Evolutionary conservation across 2,329 filamentous ascomycete species (phyloP).

Genomic region (Fusarium metavorans): DNA sequence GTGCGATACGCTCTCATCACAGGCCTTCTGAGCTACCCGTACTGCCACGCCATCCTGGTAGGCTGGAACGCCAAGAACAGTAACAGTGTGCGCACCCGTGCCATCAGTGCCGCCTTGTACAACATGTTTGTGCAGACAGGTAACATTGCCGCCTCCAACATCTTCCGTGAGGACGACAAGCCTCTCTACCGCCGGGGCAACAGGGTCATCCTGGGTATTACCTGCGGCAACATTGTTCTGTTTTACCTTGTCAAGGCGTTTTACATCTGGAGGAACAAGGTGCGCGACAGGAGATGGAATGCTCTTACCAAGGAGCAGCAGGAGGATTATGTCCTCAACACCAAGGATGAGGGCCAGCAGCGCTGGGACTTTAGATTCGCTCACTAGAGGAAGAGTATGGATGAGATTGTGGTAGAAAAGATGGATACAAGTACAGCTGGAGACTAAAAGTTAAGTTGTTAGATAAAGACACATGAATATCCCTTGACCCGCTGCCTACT

Average conservation of each 20-base stretch:
- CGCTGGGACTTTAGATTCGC: constrained; percentile 67
- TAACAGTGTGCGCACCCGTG: constrained; percentile 70
- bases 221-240: constrained; percentile 59
- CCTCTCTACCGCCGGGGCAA: constrained; percentile 65
- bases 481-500: neutral
- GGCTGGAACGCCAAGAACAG: constrained; percentile 72
- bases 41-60: constrained; percentile 61
- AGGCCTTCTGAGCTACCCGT: constrained; percentile 60
- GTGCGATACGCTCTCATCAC: constrained; percentile 54
- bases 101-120: constrained; percentile 71
- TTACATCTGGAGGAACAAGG: constrained; percentile 61
- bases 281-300: constrained; percentile 58
- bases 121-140: constrained; percentile 65
- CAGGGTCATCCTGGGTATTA: constrained; percentile 61
- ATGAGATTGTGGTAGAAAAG: neutral
- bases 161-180: constrained; percentile 62
- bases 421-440: neutral
- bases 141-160: constrained; percentile 57
- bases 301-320: constrained; percentile 59
- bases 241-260: constrained; percentile 60
- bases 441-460: neutral
- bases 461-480: neutral
- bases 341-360: constrained; percentile 65
- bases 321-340: constrained; percentile 61
- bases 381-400: constrained; percentile 48